A percentile compares a stretch with the other conserved stretches of the same genome.
Evolutionary conservation across 345 rosid species (phyloP).

Genomic region (Microthlaspi erraticum): DNA sequence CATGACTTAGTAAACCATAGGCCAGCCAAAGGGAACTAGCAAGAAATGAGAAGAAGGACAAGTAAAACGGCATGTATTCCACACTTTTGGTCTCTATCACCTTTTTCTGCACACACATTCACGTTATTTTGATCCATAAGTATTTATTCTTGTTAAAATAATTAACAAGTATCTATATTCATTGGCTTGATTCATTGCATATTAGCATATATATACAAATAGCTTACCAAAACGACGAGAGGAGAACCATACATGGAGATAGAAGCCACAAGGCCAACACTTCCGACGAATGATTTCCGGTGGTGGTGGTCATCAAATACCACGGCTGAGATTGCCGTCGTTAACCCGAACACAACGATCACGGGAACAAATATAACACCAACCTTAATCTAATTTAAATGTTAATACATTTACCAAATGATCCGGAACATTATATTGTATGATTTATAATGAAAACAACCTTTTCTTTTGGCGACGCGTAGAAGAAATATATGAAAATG

Average conservation of each 20-base stretch:
- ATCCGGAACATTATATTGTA: not conserved
- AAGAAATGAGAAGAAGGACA: constrained; percentile 79
- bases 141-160: not conserved
- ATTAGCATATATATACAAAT: not conserved
- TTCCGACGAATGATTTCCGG: constrained; percentile 71
- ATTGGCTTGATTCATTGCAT: not conserved
- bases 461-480: constrained; percentile 62
- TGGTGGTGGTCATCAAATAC: constrained; percentile 64
- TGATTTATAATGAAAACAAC: constrained; percentile 44
- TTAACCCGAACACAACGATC: constrained; percentile 44
- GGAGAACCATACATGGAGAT: constrained; percentile 80
- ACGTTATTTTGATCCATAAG: not conserved
- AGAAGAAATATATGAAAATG: constrained; percentile 61
- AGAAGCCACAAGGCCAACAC: constrained; percentile 67
- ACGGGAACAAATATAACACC: constrained; percentile 47
- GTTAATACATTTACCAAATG: not conserved
- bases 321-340: constrained; percentile 52
- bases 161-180: too few relatives aligned
- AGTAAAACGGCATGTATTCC: constrained; percentile 91
- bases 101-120: constrained; percentile 58
- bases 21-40: constrained; percentile 76
- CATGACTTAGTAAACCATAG: constrained; percentile 75
- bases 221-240: constrained; percentile 68
- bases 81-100: constrained; percentile 80
- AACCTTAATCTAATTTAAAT: constrained; percentile 58